A percentile compares a stretch with the other conserved stretches of the same genome.
phyloP scores from a whole-genome alignment of 345 rosid species.

The Eucalyptus curtisii region DNA sequence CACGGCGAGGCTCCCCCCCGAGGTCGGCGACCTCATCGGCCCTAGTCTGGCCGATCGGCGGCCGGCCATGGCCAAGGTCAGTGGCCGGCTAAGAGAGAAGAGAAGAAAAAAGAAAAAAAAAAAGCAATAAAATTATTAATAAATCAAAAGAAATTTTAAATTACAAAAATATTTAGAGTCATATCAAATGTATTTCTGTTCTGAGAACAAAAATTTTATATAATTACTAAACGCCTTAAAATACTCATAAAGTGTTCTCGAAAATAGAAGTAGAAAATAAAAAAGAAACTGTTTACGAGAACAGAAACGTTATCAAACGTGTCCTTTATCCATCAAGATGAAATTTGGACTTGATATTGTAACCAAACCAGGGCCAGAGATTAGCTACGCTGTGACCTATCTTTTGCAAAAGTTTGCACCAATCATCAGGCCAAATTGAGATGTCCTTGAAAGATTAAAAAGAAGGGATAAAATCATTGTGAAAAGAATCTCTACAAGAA shows the following conservation, averaged over 20 bases:
- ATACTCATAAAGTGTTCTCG: fast-evolving
- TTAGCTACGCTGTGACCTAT: not conserved
- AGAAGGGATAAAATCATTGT: not conserved
- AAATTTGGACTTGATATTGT: no score
- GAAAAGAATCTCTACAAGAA: not conserved
- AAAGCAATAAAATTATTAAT: no score
- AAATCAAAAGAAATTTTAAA: no score
- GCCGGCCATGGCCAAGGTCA: no score
- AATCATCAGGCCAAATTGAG: not conserved
- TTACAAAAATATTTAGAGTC: no score
- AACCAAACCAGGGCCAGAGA: no score
- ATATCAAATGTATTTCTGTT: fast-evolving
- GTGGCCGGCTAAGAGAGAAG: fast-evolving
- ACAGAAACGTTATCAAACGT: fast-evolving
- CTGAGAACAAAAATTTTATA: fast-evolving
- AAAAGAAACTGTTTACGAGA: fast-evolving
- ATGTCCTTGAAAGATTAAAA: not conserved
- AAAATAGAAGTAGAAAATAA: no score
- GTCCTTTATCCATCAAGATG: fast-evolving
- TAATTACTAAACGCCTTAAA: fast-evolving
- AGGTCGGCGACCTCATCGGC: fast-evolving
- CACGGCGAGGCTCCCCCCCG: fast-evolving
- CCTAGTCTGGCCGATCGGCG: fast-evolving
- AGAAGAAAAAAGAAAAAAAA: no score
- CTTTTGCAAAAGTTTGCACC: not conserved